Percentiles rank a stretch among this genome's conserved stretches.
Conservation (phyloP, 1,284 basidiomycete genomes). For the Pisolithus thermaeus region DNA sequence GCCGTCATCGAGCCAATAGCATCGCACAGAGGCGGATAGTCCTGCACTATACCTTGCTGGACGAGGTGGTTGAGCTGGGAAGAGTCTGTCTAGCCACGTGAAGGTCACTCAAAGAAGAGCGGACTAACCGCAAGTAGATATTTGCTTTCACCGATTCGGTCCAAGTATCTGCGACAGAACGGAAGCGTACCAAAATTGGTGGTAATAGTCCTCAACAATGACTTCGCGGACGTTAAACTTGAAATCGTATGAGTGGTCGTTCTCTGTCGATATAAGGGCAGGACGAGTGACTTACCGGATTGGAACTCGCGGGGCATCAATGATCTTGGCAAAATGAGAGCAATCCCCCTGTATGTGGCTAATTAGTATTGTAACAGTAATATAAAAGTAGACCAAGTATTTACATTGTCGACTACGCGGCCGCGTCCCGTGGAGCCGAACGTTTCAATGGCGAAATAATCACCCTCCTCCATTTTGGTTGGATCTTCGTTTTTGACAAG, state of each 20-base stretch:
- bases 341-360: slow-evolving; percentile 67
- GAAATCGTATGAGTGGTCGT: slow-evolving; percentile 5
- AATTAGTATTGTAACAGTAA: background rate
- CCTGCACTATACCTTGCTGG: slow-evolving; percentile 81
- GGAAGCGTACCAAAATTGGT: slow-evolving; percentile 94
- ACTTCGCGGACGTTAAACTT: slow-evolving; percentile 82
- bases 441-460: slow-evolving; percentile 99
- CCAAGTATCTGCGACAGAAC: slow-evolving; percentile 93
- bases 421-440: slow-evolving; percentile 98
- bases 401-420: slow-evolving; percentile 79
- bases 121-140: slow-evolving; percentile 83
- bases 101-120: background rate
- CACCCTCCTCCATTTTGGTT: slow-evolving; percentile 99
- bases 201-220: slow-evolving; percentile 84
- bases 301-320: slow-evolving; percentile 65
- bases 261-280: slow-evolving; percentile 3
- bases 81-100: background rate
- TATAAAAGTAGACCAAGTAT: slow-evolving; percentile 13
- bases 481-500: slow-evolving; percentile 87
- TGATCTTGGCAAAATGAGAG: slow-evolving; percentile 85
- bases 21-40: slow-evolving; percentile 94
- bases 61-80: slow-evolving; percentile 86
- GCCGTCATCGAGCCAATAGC: slow-evolving; percentile 83
- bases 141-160: slow-evolving; percentile 90
- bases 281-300: slow-evolving; percentile 47